Base-by-base conservation (phyloP, 2,329 filamentous ascomycete species). In the Diaporthe aspalathi region DNA sequence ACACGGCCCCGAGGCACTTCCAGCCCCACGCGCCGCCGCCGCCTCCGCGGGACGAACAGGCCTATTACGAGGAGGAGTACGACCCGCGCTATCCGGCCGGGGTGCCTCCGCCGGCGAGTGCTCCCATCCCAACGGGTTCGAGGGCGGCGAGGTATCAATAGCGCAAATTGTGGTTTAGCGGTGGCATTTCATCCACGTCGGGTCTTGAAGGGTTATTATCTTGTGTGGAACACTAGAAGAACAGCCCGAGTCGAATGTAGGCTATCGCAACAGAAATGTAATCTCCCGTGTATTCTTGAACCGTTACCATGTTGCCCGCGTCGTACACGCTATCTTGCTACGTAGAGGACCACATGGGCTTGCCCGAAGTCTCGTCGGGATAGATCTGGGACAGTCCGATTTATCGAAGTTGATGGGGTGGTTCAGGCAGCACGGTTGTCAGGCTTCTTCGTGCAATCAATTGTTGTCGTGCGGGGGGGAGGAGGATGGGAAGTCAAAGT, bases 1-100 rank as follows among this genome's bases (percentile, higher is more conserved):
- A 69, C 20, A 45, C 47, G n/a, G 45, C 66, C n/a, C 60, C 60
- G 52, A 71, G 62, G 24, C 72, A 73, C 16, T 47, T 52, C 22
- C 60, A 56, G 49, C 40, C 65, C 17, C 71, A 63, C 38, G 70
- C 66, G 2, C 40, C 71, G 52, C 73, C 72, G 20, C 45, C 71
- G 52, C 73, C 72, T 9, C 45, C 20, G n/a, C 45, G 60, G 60
- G 38, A 50, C 16, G 29, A 50, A 8, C 12, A 47, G 45, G 60
- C 45, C 38, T 65, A 50, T 62, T 79, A 79, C 60, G 77, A 81
- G 66, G 83, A 84, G 68, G 83, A 85, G 73, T 86, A 87, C 65
- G 84, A 86, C 67, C 83, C 84, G 29, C 80, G 80, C 54, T 81
- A 81, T 74, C 81, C 82, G 16, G 79, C 77, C 54, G 77, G 60